Evolutionary conservation across 2,329 filamentous ascomycete genomes (phyloP).

Genomic region (Talaromyces sp.): DNA sequence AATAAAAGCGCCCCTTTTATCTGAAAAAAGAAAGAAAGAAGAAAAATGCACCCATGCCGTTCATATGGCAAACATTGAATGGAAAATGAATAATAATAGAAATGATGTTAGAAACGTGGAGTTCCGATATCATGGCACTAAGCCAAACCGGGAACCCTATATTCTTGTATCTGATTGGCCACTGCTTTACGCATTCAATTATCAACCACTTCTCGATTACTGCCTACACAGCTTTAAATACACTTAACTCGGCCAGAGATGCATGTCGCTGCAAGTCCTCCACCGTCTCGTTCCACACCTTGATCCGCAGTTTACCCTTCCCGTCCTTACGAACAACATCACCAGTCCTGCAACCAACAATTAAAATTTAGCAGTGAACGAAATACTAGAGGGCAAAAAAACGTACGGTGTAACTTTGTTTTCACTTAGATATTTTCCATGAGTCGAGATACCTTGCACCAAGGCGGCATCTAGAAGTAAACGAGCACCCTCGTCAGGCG

Average conservation of each 20-base stretch:
- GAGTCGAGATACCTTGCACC: neutral
- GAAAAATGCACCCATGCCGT: neutral
- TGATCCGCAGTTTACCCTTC: neutral
- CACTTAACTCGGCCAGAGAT: neutral
- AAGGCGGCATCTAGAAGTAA: neutral
- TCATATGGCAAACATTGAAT: too few species aligned
- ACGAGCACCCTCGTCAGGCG: constrained; percentile 1
- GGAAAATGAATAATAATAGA: too few species aligned
- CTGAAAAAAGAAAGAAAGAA: neutral
- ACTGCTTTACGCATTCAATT: too few species aligned
- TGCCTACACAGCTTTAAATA: too few species aligned
- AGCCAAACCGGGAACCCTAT: too few species aligned
- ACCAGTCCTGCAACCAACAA: neutral
- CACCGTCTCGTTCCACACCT: neutral
- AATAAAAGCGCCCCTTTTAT: neutral
- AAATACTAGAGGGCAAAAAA: neutral
- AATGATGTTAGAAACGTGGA: too few species aligned
- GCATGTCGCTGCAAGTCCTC: neutral
- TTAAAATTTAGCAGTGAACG: neutral
- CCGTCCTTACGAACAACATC: neutral
- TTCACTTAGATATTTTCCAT: constrained; percentile 5
- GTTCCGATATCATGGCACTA: too few species aligned
- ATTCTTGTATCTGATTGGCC: too few species aligned
- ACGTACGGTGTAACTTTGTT: constrained; percentile 1
- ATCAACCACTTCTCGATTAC: too few species aligned